Evolutionary conservation across 2,329 filamentous ascomycete genomes (phyloP), one percentile per base, ranked within the genome.

Genomic region (Stagonosporopsis cucurbitacearum): DNA sequence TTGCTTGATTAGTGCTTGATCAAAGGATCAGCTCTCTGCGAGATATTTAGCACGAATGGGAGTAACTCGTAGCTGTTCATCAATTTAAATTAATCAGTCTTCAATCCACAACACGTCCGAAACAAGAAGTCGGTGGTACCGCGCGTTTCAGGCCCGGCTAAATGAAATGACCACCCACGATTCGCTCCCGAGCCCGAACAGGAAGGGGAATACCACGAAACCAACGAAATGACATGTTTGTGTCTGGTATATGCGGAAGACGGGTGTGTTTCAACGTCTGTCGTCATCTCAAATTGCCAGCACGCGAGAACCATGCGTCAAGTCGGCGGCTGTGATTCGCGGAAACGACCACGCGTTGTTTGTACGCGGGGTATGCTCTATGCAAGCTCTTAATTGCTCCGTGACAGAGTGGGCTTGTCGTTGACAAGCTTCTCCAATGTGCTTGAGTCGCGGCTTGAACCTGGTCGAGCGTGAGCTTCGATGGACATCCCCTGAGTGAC

Each of bases 371-470:
- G 13, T n/a, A 40, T 17, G 25, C 26, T 20, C 22, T 26, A 20
- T 35, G 17, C 9, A 15, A 40, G 15, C 4, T 40, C 19, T 41
- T 32, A 40, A 46, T 52, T 37, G 22, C 19, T 41, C 26, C 50
- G 36, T 35, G 25, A 41, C 32, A 23, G 19, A 52, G 39, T 22
- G 45, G 41, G 12, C 35, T 26, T 41, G 35, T 28, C n/a, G 15
- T 25, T 33, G 9, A 33, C 35, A 52, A 52, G 50, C 50, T 40
- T 52, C n/a, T 42, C 50, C 42, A 46, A 41, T 40, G 35, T 45
- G 50, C 50, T 46, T 52, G 35, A 22, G 22, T 46, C 20, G n/a
- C 36, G 20, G 26, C 11, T 52, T 17, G 19, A 22, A 11, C 20
- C 22, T 25, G 22, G 33, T 30, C 23, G 2, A 12, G 19, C 15